A percentile compares a stretch with the other conserved stretches of the same genome.
phyloP scores from a whole-genome alignment of 2,329 filamentous ascomycete genomes.

The Chrysosporium queenslandicum region DNA sequence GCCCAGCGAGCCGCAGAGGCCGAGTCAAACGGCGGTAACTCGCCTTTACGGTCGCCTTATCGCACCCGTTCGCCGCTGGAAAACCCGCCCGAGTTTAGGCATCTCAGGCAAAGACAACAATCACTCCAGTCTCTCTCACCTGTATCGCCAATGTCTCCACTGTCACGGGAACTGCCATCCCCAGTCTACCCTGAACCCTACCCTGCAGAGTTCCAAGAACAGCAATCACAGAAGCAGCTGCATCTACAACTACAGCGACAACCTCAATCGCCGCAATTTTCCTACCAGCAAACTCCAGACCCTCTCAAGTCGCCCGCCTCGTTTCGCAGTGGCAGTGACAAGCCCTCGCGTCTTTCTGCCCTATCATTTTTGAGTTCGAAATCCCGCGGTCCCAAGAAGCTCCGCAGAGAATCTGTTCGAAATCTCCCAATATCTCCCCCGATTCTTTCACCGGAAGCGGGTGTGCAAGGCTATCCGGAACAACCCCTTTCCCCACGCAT shows the following conservation, averaged over 20 bases:
- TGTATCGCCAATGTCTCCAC: conserved; percentile 13
- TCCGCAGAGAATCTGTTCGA: conserved; percentile 40
- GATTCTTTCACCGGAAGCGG: conserved; percentile 38
- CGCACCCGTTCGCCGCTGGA: conserved; percentile 21
- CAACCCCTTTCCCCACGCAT: conserved; percentile 49
- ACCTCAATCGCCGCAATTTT: conserved; percentile 17
- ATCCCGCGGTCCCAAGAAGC: conserved; percentile 34
- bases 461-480: conserved; percentile 37
- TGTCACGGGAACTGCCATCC: conserved; percentile 10
- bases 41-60: conserved; percentile 26
- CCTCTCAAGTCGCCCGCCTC: conserved; percentile 22
- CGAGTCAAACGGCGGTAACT: conserved; percentile 14
- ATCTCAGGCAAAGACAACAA: conserved; percentile 18
- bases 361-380: conserved; percentile 36
- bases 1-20: conserved; percentile 35
- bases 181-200: conserved; percentile 14
- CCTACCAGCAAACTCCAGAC: conserved; percentile 13
- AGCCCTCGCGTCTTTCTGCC: conserved; percentile 32
- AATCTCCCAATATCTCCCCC: conserved; percentile 51
- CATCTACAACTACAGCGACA: conserved; percentile 12
- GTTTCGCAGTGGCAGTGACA: conserved; percentile 28
- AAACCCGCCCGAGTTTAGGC: conserved; percentile 25
- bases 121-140: conserved; percentile 14
- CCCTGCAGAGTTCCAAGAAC: background rate
- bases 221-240: background rate